phyloP scores from a whole-genome alignment of 2,329 filamentous ascomycete species.

The Ilyonectria destructans region DNA sequence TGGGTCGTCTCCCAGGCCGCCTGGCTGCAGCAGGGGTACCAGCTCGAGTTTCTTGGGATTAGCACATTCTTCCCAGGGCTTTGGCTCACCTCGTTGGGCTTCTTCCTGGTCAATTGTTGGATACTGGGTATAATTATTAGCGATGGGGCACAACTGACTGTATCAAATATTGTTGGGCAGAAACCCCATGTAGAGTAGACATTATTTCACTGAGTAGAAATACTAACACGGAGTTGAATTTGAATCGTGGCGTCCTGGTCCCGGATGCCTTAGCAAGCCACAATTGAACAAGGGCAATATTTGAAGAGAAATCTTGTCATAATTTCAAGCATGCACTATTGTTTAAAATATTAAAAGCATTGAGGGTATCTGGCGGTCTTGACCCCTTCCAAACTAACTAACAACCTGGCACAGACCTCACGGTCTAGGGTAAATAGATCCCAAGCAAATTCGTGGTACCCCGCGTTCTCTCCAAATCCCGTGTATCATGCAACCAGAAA shows the following conservation, averaged over 20 bases:
- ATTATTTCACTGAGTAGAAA: not conserved
- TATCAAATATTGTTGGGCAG: conserved; percentile 15
- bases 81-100: conserved; percentile 81
- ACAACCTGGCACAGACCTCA: conserved; percentile 25
- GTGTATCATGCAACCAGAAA: conserved; percentile 48
- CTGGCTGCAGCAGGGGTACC: conserved; percentile 84
- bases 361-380: conserved; percentile 46
- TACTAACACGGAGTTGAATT: not conserved
- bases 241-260: no score
- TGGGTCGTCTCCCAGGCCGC: conserved; percentile 85
- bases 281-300: no score
- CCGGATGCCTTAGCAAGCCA: no score
- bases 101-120: conserved; percentile 91
- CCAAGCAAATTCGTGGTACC: conserved; percentile 39
- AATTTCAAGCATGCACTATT: conserved; percentile 35
- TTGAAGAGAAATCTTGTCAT: conserved; percentile 5
- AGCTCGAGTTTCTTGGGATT: conserved; percentile 83
- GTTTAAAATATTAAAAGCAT: conserved; percentile 35
- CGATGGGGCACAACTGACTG: conserved; percentile 65
- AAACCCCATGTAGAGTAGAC: conserved; percentile 47
- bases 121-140: conserved; percentile 85
- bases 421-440: conserved; percentile 36
- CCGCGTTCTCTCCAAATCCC: conserved; percentile 32
- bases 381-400: conserved; percentile 26
- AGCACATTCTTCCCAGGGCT: conserved; percentile 91